Conservation (phyloP, 139 green algal genomes). For the Chlorella vulgaris region DNA sequence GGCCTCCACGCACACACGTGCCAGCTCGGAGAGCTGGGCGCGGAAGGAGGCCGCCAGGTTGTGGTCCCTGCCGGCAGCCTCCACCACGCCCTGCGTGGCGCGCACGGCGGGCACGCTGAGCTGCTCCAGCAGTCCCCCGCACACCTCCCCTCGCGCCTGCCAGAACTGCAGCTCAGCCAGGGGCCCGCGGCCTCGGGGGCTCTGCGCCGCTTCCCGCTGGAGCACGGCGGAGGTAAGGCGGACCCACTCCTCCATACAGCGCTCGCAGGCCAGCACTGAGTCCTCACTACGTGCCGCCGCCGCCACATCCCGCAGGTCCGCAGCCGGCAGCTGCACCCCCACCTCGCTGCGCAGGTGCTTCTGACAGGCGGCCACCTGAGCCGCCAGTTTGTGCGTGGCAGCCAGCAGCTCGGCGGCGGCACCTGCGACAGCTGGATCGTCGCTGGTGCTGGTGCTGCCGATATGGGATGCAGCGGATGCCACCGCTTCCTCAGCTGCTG, state of each 20-base stretch:
- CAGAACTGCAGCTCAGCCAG: conserved; percentile 92
- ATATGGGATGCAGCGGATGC: background rate
- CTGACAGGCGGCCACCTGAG: background rate
- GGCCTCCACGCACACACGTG: conserved; percentile 61
- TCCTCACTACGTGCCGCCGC: conserved; percentile 9
- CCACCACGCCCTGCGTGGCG: conserved; percentile 65
- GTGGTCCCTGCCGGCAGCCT: conserved; percentile 67
- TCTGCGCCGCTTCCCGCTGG: background rate
- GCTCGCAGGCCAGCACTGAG: conserved; percentile 25
- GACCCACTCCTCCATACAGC: conserved; percentile 25
- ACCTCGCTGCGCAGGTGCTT: conserved; percentile 21
- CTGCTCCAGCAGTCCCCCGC: conserved; percentile 84
- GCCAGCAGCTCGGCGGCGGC: conserved; percentile 9
- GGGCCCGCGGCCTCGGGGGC: conserved; percentile 44
- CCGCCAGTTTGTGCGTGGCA: conserved; percentile 1
- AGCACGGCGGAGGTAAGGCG: background rate
- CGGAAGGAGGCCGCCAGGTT: conserved; percentile 77
- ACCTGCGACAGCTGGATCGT: background rate
- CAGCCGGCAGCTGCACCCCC: background rate
- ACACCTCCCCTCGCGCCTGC: conserved; percentile 73
- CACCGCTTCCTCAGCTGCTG: background rate
- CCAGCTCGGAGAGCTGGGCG: conserved; percentile 51
- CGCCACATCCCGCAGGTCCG: background rate
- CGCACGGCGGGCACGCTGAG: conserved; percentile 71
- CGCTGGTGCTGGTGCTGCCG: background rate